These are phyloP conservation scores for Cenococcum geophilum DNA, from an alignment of 495 filamentous ascomycete genomes.

Conservation along the genomic window DNA sequence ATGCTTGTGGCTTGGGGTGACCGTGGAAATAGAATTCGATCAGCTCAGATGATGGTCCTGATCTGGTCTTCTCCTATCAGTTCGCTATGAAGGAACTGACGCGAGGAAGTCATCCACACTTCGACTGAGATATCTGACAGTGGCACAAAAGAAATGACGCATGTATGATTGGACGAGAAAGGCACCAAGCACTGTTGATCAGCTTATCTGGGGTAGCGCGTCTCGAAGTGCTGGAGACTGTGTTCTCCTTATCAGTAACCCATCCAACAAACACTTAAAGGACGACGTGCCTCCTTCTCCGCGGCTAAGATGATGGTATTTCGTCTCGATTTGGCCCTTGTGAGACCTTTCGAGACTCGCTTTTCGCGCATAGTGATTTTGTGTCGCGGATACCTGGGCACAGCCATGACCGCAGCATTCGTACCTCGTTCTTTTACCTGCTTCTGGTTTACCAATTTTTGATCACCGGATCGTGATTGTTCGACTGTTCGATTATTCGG, in stretches of 20 bases:
- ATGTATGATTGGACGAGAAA: background rate
- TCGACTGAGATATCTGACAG: background rate
- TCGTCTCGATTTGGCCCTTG: background rate
- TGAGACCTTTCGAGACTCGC: background rate
- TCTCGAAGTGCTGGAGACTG: background rate
- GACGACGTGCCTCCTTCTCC: conserved; percentile 10
- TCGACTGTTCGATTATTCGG: no score
- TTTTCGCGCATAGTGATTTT: no score
- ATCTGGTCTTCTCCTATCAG: background rate
- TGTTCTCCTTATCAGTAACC: conserved; percentile 19
- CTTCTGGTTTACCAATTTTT: no score
- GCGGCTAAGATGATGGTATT: conserved; percentile 8
- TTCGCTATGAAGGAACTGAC: background rate
- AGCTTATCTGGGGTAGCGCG: conserved; percentile 17
- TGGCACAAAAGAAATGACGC: background rate
- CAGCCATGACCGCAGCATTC: no score
- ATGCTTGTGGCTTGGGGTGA: background rate
- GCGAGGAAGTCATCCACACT: background rate
- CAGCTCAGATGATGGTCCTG: background rate
- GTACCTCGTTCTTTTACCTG: no score
- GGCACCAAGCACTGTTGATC: background rate
- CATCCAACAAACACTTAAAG: background rate
- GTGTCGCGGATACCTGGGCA: no score
- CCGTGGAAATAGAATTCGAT: background rate
- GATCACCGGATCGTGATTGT: no score